Percentiles rank a stretch among this genome's conserved stretches.
These are phyloP conservation scores for Podosphaera xanthii DNA, from an alignment of 2,329 filamentous ascomycete species.

Conservation along the genomic window DNA sequence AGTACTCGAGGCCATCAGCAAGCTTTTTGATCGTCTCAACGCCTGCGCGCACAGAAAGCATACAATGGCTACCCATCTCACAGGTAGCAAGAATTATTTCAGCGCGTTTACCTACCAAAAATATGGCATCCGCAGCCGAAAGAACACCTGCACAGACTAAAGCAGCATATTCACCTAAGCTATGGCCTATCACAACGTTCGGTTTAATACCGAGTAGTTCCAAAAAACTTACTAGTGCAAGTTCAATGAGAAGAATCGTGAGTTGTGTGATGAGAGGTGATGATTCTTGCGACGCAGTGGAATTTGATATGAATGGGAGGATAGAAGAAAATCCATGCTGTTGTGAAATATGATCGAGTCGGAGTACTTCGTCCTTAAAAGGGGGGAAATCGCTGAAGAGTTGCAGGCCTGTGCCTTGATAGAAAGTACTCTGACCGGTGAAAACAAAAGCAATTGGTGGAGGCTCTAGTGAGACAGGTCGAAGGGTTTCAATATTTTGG, in stretches of 20 bases:
- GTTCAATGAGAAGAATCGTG: slow-evolving; percentile 30
- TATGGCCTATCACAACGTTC: slow-evolving; percentile 34
- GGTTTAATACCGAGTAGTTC: slow-evolving; percentile 31
- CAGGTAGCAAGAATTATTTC: slow-evolving; percentile 9
- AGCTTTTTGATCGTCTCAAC: slow-evolving; percentile 21
- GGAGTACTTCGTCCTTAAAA: slow-evolving; percentile 10
- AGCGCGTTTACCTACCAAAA: slow-evolving; percentile 46
- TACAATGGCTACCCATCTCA: slow-evolving; percentile 4
- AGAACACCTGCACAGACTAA: slow-evolving; percentile 48
- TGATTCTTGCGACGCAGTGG: slow-evolving; percentile 16
- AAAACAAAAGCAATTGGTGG: slow-evolving; percentile 16
- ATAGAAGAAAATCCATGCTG: slow-evolving; percentile 13
- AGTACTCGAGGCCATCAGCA: background rate
- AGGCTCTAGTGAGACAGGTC: background rate
- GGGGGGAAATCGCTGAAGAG: slow-evolving; percentile 18
- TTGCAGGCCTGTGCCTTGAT: slow-evolving; percentile 11
- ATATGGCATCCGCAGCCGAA: slow-evolving; percentile 47
- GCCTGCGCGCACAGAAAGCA: slow-evolving; percentile 23
- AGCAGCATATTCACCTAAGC: slow-evolving; percentile 52
- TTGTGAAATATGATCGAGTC: slow-evolving; percentile 10
- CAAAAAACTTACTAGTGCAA: slow-evolving; percentile 32
- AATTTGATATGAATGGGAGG: slow-evolving; percentile 1
- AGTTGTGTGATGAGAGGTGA: slow-evolving; percentile 27
- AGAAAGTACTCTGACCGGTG: slow-evolving; percentile 24
- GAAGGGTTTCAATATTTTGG: background rate